Base-by-base conservation (phyloP, 108 stramenopile species). In the Cyclotella cryptica region DNA sequence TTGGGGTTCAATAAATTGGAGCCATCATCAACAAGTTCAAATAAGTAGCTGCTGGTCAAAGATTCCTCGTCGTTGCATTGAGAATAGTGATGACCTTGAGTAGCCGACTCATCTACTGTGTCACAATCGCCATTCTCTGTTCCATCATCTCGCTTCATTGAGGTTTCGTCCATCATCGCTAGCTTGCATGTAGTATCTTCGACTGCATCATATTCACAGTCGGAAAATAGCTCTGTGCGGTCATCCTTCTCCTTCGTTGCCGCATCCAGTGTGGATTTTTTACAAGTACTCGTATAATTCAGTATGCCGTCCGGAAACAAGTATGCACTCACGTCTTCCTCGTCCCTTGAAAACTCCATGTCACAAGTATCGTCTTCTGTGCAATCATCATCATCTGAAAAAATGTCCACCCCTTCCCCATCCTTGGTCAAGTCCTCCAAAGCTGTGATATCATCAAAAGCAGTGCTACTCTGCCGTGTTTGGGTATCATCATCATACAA, bases 1-100 rank as follows among this genome's bases (percentile, higher is more conserved):
- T 42, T 44, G 69, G 52, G 0, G 52, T 13, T 61, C 71, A 59
- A 62, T 55, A 64, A 69, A 62, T 71, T 27, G 5, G 63, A 8
- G 35, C 47, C 58, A 26, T 77, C 67, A 47, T 77, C 75, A 10
- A 59, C 45, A 0, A 77, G 57, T 40, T 64, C 52, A 61, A 77
- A 77, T 12, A 77, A 22, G 51, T 77, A 77, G 11, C 64, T 43
- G 17, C 40, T 69, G 30, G 66, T 30, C 14, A 18, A 46, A 10
- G 66, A 21, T 35, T 53, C 72, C 21, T 71, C 70, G 17, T 73
- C 72, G n/a, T 42, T 55, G 6, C 35, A 61, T 12, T 62, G 61
- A n/a, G 61, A 40, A 27, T 26, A 15, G 64, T 46, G 30, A 66
- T 18, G 24, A 46, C 46, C 22, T 15, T 13, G 19, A 17, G 41